Base-by-base conservation (phyloP, 768 basidiomycete genomes). In the Amanita muscaria region DNA sequence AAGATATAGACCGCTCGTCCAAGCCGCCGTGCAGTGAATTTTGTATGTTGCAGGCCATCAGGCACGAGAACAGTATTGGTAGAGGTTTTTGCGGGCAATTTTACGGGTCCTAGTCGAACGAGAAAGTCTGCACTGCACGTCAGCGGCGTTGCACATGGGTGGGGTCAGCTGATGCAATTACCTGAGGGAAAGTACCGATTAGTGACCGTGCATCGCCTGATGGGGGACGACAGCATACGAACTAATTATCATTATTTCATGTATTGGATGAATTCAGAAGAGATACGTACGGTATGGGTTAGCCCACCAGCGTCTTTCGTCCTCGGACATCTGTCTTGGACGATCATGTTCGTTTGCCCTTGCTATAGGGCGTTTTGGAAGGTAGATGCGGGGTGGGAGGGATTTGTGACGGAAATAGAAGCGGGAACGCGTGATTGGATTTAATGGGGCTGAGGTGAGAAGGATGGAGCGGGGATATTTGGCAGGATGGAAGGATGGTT, bases 221-320 rank as follows among this genome's bases (percentile, higher is more conserved):
- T 38, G 2, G 84, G 83, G 21, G 74, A 74, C 4, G 76, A 65
- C 4, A 88, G 57, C 80, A 89, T 87, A 44, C 53, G 53, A 24
- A 57, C 56, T 57, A 42, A n/a, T 12, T 22, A n/a, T 15, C 22
- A 18, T 35, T 32, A 32, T 27, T 16, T 34, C 33, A 42, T 21
- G 30, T 18, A 30, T 34, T 38, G 40, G 21, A 33, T 14, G 9
- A 27, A 19, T 44, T 30, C 6, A 65, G 64, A n/a, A 34, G 27
- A 22, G 25, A 14, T 29, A 67, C 70, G 42, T 63, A 88, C 86
- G 67, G 60, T 88, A 90, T 44, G 87, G 85, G 56, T 76, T 85
- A 9, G 83, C 72, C 76, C 76, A 82, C 76, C 80, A 85, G 21
- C 59, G 59, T 51, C 73, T 65, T 63, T 88, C 85, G 52, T 76